These are phyloP conservation scores for Hypoxylon sp. DNA, from an alignment of 2,329 filamentous ascomycete genomes.

Conservation along the genomic window DNA sequence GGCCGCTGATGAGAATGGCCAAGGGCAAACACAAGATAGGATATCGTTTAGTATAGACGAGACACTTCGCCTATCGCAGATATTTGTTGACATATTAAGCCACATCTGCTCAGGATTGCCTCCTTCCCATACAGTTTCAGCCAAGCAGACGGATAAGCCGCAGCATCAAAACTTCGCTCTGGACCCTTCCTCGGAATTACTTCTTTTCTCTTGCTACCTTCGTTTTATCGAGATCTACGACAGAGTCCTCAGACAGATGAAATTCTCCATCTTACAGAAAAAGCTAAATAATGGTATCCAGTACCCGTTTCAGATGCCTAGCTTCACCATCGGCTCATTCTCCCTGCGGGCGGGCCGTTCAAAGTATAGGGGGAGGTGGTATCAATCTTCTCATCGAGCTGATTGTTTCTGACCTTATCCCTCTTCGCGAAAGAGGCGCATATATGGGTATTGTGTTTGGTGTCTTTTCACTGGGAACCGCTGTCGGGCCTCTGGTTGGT, in stretches of 20 bases:
- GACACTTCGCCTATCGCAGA: neutral
- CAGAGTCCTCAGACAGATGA: neutral
- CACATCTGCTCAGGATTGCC: neutral
- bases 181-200: constrained; percentile 1
- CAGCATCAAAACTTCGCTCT: neutral
- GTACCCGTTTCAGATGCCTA: neutral
- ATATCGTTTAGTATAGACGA: neutral
- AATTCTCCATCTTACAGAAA: neutral
- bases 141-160: neutral
- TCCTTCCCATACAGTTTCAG: neutral
- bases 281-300: neutral
- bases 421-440: constrained; percentile 53
- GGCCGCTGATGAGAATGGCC: neutral
- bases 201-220: constrained; percentile 1
- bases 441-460: constrained; percentile 44
- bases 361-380: constrained; percentile 49
- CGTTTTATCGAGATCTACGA: constrained; percentile 4
- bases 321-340: neutral
- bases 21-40: neutral
- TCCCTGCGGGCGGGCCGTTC: constrained; percentile 43
- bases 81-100: neutral
- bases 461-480: constrained; percentile 23
- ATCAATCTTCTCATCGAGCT: constrained; percentile 52
- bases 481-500: constrained; percentile 26
- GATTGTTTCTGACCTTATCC: constrained; percentile 58